Base-by-base conservation (phyloP, 1,284 basidiomycete species). In the Prillingera fragicola region DNA sequence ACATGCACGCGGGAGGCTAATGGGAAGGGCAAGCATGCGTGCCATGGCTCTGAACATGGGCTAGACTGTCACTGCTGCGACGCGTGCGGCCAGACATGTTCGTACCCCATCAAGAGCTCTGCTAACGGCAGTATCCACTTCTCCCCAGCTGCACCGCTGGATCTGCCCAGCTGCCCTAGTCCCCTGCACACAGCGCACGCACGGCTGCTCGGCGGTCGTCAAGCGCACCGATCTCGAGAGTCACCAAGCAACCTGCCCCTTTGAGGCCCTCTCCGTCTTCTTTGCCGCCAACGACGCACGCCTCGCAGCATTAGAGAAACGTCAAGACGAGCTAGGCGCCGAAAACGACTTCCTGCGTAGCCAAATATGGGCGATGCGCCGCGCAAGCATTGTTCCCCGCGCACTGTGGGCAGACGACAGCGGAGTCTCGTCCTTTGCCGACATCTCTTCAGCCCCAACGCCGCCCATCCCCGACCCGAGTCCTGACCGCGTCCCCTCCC, bases 261-360 rank as follows among this genome's bases (percentile, higher is more conserved):
- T 83, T 61, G 80, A 83, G 60, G 71, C 74, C 1, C 72, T 85
- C 48, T 78, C 78, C 49, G 76, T 75, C 13, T 83, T 81, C 67
- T 78, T 84, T 49, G 55, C 71, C 0, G 49, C 77, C 27, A 74
- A 80, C 55, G 73, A 74, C 39, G 55, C 68, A 23, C 74, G 74
- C 26, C 60, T 78, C 8, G 64, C 74, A 5, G 55, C 68, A 4
- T 17, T 60, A 65, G 56, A 73, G 62, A 54, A 59, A 28, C 57
- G 62, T 21, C 75, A 79, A 40, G 73, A 77, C 27, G 73, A 80
- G 2, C 80, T 83, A 0, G 68, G 76, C 32, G 73, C 77, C 23
- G 77, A 78, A 18, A 60, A 88, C 9, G 70, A 75, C 8, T 60
- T 81, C 4, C 68, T 91, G n/a, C 76, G 76, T 32, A 73, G 73